Base-by-base conservation (phyloP, 306 rosid species). In the Acacia melanoxylon region DNA sequence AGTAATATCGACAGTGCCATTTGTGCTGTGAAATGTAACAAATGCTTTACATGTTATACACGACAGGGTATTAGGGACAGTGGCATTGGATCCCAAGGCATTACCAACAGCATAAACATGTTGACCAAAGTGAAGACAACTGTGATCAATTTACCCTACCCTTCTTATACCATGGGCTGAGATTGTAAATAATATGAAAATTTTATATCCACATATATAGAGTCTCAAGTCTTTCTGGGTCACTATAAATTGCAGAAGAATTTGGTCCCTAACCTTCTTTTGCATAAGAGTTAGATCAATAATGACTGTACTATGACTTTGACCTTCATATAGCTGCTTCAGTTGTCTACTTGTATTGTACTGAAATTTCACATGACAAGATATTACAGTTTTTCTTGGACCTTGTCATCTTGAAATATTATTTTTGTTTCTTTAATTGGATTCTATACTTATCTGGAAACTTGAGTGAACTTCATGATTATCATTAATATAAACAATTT, bases 41-140 rank as follows among this genome's bases (percentile, higher is more conserved):
- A 59, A 77, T 84, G 75, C 29, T 76, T 65, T 17, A 35, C 4
- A 54, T 58, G 63, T n/a, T 20, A 41, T 22, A 5, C 25, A 79
- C 22, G 12, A 37, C 97, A 95, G 99, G 31, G 31, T 27, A 89
- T 95, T 72, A 95, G 81, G 83, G 98, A 95, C 81, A 95, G 99
- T 86, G 99, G 99, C 54, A 93, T 93, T 80, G 99, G 99, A 79
- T 95, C 99, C 35, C 99, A 95, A 84, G 99, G 99, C 52, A 91
- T 95, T 68, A 93, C 99, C 51, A 95, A 95, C 91, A 95, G 99
- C 88, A 95, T 95, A 76, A 82, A 89, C 94, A 95, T 95, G 98
- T 93, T 92, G 98, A 95, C 96, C 66, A 93, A 93, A 87, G 76
- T 90, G 80, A 95, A 95, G 92, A 91, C 91, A 19, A 93, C 97